Conservation (phyloP, 345 rosid species). For the Acer campestre region DNA sequence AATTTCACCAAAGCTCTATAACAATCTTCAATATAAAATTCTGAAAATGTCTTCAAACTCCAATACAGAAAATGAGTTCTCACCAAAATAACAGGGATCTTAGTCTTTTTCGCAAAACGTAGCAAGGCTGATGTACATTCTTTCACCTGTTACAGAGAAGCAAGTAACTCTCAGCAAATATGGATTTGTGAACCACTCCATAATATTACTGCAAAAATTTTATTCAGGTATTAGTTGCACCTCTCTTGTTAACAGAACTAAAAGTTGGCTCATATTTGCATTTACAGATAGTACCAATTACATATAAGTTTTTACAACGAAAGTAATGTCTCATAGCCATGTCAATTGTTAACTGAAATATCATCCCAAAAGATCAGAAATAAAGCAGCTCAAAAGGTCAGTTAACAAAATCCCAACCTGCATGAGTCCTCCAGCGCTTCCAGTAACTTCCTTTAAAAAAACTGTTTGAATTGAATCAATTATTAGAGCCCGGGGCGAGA, state of each 20-base stretch:
- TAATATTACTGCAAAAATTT: not conserved
- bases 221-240: not conserved
- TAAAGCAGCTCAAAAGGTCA: conserved; percentile 7
- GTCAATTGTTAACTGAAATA: not conserved
- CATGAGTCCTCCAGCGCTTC: conserved; percentile 87
- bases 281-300: not conserved
- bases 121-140: conserved; percentile 88
- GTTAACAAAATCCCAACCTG: conserved; percentile 52
- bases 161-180: conserved; percentile 3
- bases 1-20: not conserved
- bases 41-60: not conserved
- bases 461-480: conserved; percentile 94
- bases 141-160: conserved; percentile 59
- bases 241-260: not conserved
- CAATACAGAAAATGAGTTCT: conserved; percentile 31
- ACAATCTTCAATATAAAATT: not conserved
- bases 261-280: not conserved
- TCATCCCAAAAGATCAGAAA: not conserved
- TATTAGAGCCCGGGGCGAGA: conserved; percentile 73
- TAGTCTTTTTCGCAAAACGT: conserved; percentile 86
- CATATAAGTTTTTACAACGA: not conserved
- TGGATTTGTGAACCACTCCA: not conserved
- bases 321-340: not conserved
- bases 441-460: conserved; percentile 71
- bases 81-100: conserved; percentile 86